Evolutionary conservation across 768 basidiomycete genomes (phyloP).

Genomic region (Termitomyces sp.): DNA sequence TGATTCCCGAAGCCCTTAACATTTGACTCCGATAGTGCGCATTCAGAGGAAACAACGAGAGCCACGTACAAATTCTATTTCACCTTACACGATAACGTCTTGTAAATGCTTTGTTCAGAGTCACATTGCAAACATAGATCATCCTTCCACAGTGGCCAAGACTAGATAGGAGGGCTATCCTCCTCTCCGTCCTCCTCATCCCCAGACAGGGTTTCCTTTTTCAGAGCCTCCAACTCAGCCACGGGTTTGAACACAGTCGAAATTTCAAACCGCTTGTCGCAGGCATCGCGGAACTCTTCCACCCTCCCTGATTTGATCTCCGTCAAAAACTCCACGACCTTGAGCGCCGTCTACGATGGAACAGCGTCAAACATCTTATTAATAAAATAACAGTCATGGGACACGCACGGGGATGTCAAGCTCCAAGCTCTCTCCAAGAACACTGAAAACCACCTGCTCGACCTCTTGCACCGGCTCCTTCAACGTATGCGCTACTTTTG

Average conservation of each 20-base stretch:
- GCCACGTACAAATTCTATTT: background rate
- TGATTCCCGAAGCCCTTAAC: background rate
- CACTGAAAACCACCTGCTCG: slow-evolving; percentile 50
- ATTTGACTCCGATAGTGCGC: background rate
- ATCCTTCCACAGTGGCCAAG: background rate
- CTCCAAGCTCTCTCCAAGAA: slow-evolving; percentile 35
- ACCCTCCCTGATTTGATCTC: slow-evolving; percentile 45
- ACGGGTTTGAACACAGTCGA: slow-evolving; percentile 63
- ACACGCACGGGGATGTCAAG: slow-evolving; percentile 42
- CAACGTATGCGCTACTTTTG: slow-evolving; percentile 47
- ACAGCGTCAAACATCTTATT: background rate
- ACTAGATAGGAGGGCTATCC: background rate
- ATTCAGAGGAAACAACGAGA: background rate
- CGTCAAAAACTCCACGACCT: slow-evolving; percentile 43
- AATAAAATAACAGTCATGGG: background rate
- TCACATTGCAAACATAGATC: background rate
- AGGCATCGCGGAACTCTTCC: slow-evolving; percentile 58
- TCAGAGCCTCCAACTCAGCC: slow-evolving; percentile 44
- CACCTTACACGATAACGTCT: background rate
- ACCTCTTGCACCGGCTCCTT: slow-evolving; percentile 51
- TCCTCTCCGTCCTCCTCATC: slow-evolving; percentile 12
- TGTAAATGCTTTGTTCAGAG: too few species aligned
- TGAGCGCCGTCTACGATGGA: slow-evolving; percentile 44
- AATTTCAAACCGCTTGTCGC: slow-evolving; percentile 47
- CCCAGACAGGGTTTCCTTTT: slow-evolving; percentile 17